A percentile compares a stretch with the other conserved stretches of the same genome.
Conservation (phyloP, 139 green algal species). For the Picochlorum sp. region DNA sequence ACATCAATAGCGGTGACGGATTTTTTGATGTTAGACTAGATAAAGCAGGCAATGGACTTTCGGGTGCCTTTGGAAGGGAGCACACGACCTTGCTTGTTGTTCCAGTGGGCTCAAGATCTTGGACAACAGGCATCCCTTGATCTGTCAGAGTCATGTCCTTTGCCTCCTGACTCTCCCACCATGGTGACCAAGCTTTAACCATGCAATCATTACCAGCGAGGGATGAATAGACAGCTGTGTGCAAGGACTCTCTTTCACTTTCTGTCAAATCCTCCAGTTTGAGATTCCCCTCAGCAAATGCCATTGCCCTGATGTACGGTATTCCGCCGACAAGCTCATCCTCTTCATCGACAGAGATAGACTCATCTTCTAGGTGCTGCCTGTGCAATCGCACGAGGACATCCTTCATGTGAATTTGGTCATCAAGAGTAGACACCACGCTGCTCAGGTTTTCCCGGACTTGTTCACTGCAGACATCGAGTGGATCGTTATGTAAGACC, state of each 20-base stretch:
- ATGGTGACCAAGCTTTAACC: constrained; percentile 40
- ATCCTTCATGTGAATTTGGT: constrained; percentile 39
- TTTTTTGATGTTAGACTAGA: constrained; percentile 19
- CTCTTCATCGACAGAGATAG: not conserved
- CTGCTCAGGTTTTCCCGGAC: constrained; percentile 36
- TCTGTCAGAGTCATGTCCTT: constrained; percentile 19
- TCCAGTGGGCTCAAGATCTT: constrained; percentile 7
- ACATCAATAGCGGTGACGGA: constrained; percentile 45
- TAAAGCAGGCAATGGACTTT: constrained; percentile 23
- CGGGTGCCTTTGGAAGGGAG: constrained; percentile 13
- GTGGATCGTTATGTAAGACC: not conserved
- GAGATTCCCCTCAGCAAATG: constrained; percentile 9
- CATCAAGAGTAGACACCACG: constrained; percentile 22
- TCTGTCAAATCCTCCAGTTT: constrained; percentile 31
- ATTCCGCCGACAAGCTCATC: not conserved
- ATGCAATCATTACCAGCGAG: constrained; percentile 10
- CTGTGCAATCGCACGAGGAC: constrained; percentile 50
- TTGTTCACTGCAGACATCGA: constrained; percentile 35
- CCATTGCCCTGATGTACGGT: not conserved
- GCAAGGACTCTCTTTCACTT: constrained; percentile 35
- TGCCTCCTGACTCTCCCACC: constrained; percentile 41
- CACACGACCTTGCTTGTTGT: not conserved
- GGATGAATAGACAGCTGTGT: constrained; percentile 19
- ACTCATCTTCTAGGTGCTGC: constrained; percentile 23
- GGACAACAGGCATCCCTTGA: constrained; percentile 18